Conservation (phyloP, 306 rosid species). For the Quercus aquifolioides region DNA sequence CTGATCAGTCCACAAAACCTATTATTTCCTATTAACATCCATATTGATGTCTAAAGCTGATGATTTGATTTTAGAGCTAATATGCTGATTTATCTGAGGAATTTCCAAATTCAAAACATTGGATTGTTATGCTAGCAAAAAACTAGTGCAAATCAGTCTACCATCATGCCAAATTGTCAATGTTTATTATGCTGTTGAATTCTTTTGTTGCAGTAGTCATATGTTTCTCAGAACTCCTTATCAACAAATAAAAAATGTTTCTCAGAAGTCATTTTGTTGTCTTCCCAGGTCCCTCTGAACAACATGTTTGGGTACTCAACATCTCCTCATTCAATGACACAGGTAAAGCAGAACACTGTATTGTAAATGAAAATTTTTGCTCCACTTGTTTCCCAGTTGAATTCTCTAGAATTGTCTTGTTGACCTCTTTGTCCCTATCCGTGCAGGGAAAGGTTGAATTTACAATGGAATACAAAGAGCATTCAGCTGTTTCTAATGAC, state of each 20-base stretch:
- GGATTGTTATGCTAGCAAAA: background rate
- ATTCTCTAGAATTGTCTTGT: no score
- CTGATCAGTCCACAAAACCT: background rate
- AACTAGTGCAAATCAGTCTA: background rate
- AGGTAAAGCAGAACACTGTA: conserved; percentile 36
- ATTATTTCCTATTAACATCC: background rate
- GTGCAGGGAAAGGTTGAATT: no score
- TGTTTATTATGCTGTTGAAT: background rate
- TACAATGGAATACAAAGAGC: no score
- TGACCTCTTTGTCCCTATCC: no score
- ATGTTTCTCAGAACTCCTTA: no score
- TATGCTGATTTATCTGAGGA: background rate
- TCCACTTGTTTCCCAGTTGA: background rate
- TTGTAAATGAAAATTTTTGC: background rate
- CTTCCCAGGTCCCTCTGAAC: conserved; percentile 82
- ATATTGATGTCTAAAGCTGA: background rate
- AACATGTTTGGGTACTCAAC: conserved; percentile 98
- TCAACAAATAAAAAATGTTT: background rate
- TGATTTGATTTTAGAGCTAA: background rate
- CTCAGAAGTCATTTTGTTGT: background rate
- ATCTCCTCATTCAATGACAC: conserved; percentile 92
- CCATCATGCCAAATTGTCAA: background rate
- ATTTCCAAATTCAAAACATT: background rate
- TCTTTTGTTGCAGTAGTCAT: no score
- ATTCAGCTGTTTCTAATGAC: no score